Base-by-base conservation (phyloP, 495 filamentous ascomycete genomes). In the Chaetomium cochliodes region DNA sequence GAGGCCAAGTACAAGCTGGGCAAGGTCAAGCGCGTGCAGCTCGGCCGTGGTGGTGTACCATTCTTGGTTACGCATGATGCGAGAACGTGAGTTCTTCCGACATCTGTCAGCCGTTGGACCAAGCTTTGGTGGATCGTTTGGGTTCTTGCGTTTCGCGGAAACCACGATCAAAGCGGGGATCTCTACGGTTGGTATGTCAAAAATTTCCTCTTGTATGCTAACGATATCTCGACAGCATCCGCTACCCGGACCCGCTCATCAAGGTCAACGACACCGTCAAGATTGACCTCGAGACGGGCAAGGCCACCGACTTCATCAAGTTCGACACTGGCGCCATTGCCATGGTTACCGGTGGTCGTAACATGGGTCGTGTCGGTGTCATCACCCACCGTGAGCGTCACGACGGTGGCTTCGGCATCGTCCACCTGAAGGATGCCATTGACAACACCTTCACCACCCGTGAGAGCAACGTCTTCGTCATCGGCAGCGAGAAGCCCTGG, bases 31-130 rank as follows among this genome's bases (percentile, higher is more conserved):
- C 86, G 92, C 71, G 94, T 98, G 50, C 96, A 98, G 85, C 88
- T 98, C 73, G 96, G 94, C 86, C 92, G 91, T 80, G 96, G 94
- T 83, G 94, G 93, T 83, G 94, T 98, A 86, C 94, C 94, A 91
- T 98, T 96, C 91, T 96, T 97, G 90, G 94, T 98, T 90, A 98
- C 96, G 91, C 96, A 98, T 88, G 94, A 98, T 92, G 94, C 96
- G 83, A 88, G 94, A 91, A 98, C 96, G 93, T 97, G 83, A 94
- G 93, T 87, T 87, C 85, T 89, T 82, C 86, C 87, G 85, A 88
- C 86, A 90, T 93, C 92, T 91, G 88, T 96, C 92, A 96, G 92
- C 87, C 92, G 92, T 96, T 96, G 92, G 92, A 92, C 90, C 91
- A 94, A 93, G 89, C 84, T 93, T 93, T 92, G 90, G 91, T 87